Conservation (phyloP, 306 rosid genomes). For the Prunus kanzakura region DNA sequence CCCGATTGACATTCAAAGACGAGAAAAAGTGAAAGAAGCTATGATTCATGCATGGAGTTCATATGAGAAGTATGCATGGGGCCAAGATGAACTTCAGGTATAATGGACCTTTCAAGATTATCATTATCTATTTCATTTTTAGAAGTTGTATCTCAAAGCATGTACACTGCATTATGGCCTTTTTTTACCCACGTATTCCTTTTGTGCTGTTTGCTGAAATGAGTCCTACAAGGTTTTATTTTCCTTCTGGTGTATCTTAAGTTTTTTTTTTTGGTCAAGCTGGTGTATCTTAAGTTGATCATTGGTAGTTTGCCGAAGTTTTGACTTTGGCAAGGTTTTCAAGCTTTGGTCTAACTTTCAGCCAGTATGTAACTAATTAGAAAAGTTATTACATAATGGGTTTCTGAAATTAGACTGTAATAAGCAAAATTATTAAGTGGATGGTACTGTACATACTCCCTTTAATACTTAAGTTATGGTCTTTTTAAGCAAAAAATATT, state of each 20-base stretch:
- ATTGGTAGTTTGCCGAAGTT: not conserved
- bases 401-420: not conserved
- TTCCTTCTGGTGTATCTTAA: not conserved
- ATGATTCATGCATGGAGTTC: constrained; percentile 98
- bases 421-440: not conserved
- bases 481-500: not conserved
- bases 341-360: not conserved
- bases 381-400: not conserved
- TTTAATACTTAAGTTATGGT: not conserved
- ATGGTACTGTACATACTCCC: not conserved
- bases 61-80: constrained; percentile 96
- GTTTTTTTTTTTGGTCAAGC: not conserved
- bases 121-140: not conserved
- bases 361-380: not conserved
- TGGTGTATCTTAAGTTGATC: not conserved
- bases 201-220: not conserved
- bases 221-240: not conserved
- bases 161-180: not conserved
- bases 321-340: not conserved
- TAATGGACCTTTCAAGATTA: not conserved
- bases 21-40: constrained; percentile 93
- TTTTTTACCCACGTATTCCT: not conserved
- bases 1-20: constrained; percentile 61
- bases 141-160: not conserved
- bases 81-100: constrained; percentile 99